Evolutionary conservation across 495 filamentous ascomycete genomes (phyloP), one percentile per base, ranked within the genome.

Genomic region (Tuber melanosporum): DNA sequence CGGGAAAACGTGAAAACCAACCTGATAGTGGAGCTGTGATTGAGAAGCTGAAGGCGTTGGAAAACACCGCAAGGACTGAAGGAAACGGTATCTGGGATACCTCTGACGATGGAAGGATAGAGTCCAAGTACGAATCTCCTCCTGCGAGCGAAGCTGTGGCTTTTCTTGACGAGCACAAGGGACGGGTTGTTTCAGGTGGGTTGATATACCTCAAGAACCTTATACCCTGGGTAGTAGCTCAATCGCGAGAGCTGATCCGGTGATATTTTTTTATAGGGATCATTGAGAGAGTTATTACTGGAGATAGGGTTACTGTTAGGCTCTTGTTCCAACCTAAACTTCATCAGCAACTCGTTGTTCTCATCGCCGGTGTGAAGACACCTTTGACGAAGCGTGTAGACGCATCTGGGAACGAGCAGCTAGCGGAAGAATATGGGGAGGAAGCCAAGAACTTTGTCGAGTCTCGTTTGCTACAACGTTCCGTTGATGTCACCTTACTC

Each of bases 371-470:
- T 79, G 90, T 99, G 78, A 89, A 93, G 39, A 89, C 95, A 20
- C 96, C 96, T 17, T 87, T 92, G 8, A 94, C 95, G 9, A 94
- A 92, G 83, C 91, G 96, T 47, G 90, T 89, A 12, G 92, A 91
- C 79, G 87, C 89, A 19, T 92, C 92, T 75, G 92, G 93, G 74
- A 90, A 92, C 80, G 90, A 92, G 74, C 91, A 94, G 80, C 88
- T 92, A 45, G 95, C 90, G 0, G 96, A 98, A 84, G 92, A 95
- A 43, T 92, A 91, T 74, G 96, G 93, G 74, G 91, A 93, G 70
- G 92, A 95, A 82, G 92, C 96, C 70, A 91, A 92, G 57, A 88
- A 90, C 78, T 99, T 92, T 83, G 92, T 97, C 7, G 96, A 98
- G 84, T 85, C 87, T 20, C 88, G 96, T 74, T 85, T 99, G 41